Conservation (phyloP, 108 stramenopile genomes). For the Nitzschia sp. region DNA sequence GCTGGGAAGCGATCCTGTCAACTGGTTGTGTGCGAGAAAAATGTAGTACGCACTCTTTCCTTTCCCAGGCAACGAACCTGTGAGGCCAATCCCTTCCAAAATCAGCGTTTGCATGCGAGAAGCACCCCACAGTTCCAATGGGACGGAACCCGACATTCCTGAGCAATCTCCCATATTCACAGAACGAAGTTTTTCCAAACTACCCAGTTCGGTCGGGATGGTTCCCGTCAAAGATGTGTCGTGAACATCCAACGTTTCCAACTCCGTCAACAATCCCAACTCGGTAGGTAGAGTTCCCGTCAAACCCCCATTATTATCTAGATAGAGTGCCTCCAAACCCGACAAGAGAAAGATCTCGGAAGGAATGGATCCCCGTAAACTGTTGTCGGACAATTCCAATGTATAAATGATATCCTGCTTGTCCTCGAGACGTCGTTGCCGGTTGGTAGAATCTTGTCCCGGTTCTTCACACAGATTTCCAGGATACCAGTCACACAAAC, state of each 20-base stretch:
- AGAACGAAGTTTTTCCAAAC: not conserved
- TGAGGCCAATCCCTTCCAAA: not conserved
- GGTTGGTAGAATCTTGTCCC: not conserved
- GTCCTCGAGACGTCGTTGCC: not conserved
- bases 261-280: not conserved
- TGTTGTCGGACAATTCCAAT: not conserved
- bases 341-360: slow-evolving; percentile 2
- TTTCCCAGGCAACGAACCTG: not conserved
- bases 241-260: not conserved
- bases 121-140: not conserved
- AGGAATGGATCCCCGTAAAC: not conserved
- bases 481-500: slow-evolving; percentile 15
- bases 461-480: not conserved
- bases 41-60: not conserved
- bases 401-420: not conserved
- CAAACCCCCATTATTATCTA: not conserved
- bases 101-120: not conserved
- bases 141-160: slow-evolving; percentile 3
- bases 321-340: not conserved
- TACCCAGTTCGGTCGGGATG: not conserved
- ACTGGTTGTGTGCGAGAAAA: not conserved
- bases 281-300: not conserved
- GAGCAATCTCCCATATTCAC: not conserved
- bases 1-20: not conserved
- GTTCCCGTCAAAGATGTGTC: not conserved